Percentiles rank a stretch among this genome's conserved stretches.
Evolutionary conservation across 805 yeast genomes (phyloP).

Genomic region (Wickerhamomyces rabaulensis): DNA sequence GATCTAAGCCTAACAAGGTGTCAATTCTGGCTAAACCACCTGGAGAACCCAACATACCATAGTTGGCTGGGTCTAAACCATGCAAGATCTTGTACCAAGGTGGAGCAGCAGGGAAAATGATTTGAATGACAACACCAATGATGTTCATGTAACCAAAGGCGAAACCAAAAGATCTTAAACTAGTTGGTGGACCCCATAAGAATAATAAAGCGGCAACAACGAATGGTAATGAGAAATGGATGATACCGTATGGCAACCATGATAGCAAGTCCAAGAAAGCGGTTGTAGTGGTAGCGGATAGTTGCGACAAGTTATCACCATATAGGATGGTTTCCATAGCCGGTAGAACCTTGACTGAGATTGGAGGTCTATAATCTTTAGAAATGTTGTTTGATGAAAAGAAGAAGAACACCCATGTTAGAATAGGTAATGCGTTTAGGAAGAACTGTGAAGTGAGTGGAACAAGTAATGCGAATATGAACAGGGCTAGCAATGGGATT

Average conservation of each 20-base stretch:
- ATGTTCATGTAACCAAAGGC: constrained; percentile 95
- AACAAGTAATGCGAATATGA: constrained; percentile 45
- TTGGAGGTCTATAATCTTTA: constrained; percentile 74
- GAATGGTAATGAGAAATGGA: constrained; percentile 89
- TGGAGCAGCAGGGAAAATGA: constrained; percentile 89
- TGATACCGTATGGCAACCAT: constrained; percentile 91
- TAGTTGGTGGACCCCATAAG: constrained; percentile 87
- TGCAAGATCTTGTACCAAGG: constrained; percentile 92
- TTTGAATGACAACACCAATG: constrained; percentile 77
- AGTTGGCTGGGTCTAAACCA: constrained; percentile 86
- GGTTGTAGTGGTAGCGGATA: constrained; percentile 68
- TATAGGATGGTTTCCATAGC: constrained; percentile 88
- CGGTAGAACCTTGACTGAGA: constrained; percentile 81
- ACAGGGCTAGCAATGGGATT: constrained; percentile 28
- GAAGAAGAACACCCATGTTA: constrained; percentile 80
- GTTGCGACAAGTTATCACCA: constrained; percentile 84
- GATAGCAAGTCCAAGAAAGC: constrained; percentile 75
- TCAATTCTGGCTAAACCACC: constrained; percentile 94
- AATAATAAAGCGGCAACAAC: constrained; percentile 74
- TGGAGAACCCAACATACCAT: constrained; percentile 88
- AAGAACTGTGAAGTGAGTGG: constrained; percentile 85
- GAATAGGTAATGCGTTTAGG: constrained; percentile 74
- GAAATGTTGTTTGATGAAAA: constrained; percentile 76
- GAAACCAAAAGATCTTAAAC: constrained; percentile 78
- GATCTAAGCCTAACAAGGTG: constrained; percentile 64